Percentiles rank a stretch among this genome's conserved stretches.
phyloP scores from a whole-genome alignment of 371 early-diverging fungal genomes.

The Quaeritorhiza haematococci region DNA sequence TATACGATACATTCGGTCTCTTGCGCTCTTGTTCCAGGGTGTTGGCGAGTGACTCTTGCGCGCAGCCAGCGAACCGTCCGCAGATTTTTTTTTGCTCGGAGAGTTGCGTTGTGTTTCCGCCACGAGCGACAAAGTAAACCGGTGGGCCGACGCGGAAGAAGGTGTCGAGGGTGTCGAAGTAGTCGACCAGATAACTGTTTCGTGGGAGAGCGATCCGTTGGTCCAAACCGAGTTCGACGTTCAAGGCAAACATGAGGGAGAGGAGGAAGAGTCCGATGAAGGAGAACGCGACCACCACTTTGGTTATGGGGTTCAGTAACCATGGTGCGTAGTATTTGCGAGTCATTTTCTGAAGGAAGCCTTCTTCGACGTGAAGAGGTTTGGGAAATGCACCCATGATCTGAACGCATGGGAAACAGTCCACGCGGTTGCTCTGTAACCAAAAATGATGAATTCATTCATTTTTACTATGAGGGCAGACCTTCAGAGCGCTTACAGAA shows the following conservation, averaged over 20 bases:
- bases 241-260: neutral
- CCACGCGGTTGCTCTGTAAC: slow-evolving; percentile 35
- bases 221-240: slow-evolving; percentile 37
- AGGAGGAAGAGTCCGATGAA: slow-evolving; percentile 52
- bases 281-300: slow-evolving; percentile 39
- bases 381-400: slow-evolving; percentile 47
- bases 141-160: slow-evolving; percentile 72
- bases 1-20: slow-evolving; percentile 54
- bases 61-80: slow-evolving; percentile 59
- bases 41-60: slow-evolving; percentile 53
- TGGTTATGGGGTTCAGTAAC: slow-evolving; percentile 45
- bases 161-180: slow-evolving; percentile 61
- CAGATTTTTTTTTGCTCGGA: slow-evolving; percentile 55
- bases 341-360: slow-evolving; percentile 43
- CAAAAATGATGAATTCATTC: slow-evolving; percentile 6
- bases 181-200: slow-evolving; percentile 66
- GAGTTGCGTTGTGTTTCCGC: slow-evolving; percentile 46
- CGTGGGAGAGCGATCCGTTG: slow-evolving; percentile 67
- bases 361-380: slow-evolving; percentile 44
- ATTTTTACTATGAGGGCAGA: slow-evolving; percentile 46
- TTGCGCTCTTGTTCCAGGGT: slow-evolving; percentile 66
- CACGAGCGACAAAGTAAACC: slow-evolving; percentile 68
- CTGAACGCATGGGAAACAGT: slow-evolving; percentile 61
- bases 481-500: no score
- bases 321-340: slow-evolving; percentile 56